Base-by-base conservation (phyloP, 768 basidiomycete genomes). In the Lactarius indigo region DNA sequence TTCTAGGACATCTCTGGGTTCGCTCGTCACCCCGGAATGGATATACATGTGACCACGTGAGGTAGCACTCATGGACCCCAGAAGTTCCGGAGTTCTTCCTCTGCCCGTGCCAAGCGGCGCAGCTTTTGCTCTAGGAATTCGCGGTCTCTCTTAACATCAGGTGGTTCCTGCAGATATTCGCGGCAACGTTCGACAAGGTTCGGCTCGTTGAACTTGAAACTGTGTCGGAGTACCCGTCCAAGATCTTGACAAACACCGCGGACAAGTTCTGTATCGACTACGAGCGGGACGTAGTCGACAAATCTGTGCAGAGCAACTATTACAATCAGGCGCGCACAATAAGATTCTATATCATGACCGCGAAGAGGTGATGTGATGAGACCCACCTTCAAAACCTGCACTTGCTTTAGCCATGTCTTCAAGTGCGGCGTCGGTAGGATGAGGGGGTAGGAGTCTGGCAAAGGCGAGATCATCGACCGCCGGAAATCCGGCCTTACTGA, bases 371-470 rank as follows among this genome's bases (percentile, higher is more conserved):
- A 58, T 64, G 5, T 10, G 35, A 31, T 28, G 44, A 56, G 42
- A 17, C 60, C 30, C 20, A 70, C 69, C 67, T 63, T 70, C 68
- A 30, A 70, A 70, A n/a, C 59, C 63, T 28, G 69, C 69, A 30
- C 60, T 47, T 31, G 60, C 66, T 20, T 23, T 50, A 28, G 69
- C 69, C 60, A 70, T 70, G 47, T 69, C 64, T 13, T 56, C 59
- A 1, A 70, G 63, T 18, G 63, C 69, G 17, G 67, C 3, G 15
- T 57, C 64, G 1, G 30, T n/a, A 3, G 33, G 3, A 15, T 64
- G 50, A 1, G 59, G 26, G 5, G 41, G 41, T 3, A 70, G 50
- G 7, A 70, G 59, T 37, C 61, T 70, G 30, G 64, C 63, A 4
- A 70, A 20, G 1, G 59, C 3, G 15, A 33, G 28, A 0, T 28